These are phyloP conservation scores for Nadsonia commutata DNA, from an alignment of 1,139 yeast genomes.

Conservation along the genomic window DNA sequence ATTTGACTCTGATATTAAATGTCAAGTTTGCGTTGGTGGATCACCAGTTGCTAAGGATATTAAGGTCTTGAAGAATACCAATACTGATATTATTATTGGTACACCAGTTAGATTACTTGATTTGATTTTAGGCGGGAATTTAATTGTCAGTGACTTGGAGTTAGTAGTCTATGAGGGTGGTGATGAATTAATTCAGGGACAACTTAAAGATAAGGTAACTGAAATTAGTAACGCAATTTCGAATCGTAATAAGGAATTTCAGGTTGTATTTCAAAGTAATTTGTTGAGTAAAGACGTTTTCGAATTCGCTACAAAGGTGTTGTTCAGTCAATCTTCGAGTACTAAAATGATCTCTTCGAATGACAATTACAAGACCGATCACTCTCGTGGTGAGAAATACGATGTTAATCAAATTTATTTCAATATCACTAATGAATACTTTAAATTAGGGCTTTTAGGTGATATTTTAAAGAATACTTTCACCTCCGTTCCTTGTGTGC, in stretches of 20 bases:
- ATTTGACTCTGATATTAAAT: background rate
- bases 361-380: background rate
- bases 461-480: too few relatives aligned
- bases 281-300: background rate
- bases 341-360: background rate
- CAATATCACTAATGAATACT: background rate
- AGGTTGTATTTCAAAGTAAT: background rate
- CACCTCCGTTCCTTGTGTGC: too few relatives aligned
- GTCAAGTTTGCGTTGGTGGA: background rate
- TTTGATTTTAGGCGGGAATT: background rate
- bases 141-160: background rate
- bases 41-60: background rate
- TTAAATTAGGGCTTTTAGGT: background rate
- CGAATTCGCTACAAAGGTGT: background rate
- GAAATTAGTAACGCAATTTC: background rate
- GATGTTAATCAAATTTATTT: background rate
- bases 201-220: background rate
- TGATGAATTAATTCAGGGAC: background rate
- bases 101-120: background rate
- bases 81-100: background rate
- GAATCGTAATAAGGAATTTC: background rate
- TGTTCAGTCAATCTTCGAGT: background rate
- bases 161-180: background rate
- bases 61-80: background rate
- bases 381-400: too few relatives aligned